Evolutionary conservation across 768 basidiomycete genomes (phyloP), one percentile per base, ranked within the genome.

Genomic region (Suillus alpinus): DNA sequence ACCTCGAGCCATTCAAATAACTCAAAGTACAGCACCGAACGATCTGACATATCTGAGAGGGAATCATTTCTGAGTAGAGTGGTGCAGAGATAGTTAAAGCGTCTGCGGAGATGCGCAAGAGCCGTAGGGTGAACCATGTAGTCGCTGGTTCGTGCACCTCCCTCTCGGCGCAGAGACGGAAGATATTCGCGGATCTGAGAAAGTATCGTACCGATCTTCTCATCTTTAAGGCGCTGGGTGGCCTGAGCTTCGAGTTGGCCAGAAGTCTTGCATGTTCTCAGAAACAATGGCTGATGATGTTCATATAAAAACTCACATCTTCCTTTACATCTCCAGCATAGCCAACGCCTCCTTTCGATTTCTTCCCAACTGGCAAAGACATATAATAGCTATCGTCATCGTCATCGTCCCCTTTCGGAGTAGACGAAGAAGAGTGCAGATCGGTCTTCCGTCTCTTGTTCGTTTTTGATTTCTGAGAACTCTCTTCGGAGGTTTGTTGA

Each of bases 1-100:
- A 93, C 94, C 85, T 95, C 91, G 12, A 98, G 81, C 95, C 95
- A 98, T 66, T 92, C 87, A 57, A 97, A 83, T 31, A 98, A 73
- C 70, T 95, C 92, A 69, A 91, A 92, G 73, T 97, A 98, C 18
- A 98, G 77, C 8, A 88, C 79, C 0, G 80, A 81, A 10, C 95
- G 88, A 62, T 95, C 92, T 10, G 92, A 93, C 94, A 97, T 96
- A 69, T 97, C 95, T 47, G 92, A 84, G 51, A 98, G 77, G 16
- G 95, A 96, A 73, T 97, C 95, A 67, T 96, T 96, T 63, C 92
- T 83, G 43, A 97, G 80, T 44, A 97, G 84, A 39, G 88, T 85
- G 63, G 91, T 94, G 67, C 90, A 88, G 59, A 97, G 84, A 69
- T 86, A 86, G 69, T 94, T 95, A 78, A 97, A 97, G 37, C 95